Evolutionary conservation across 2,329 filamentous ascomycete species (phyloP).

Genomic region (Penicillium palitans): DNA sequence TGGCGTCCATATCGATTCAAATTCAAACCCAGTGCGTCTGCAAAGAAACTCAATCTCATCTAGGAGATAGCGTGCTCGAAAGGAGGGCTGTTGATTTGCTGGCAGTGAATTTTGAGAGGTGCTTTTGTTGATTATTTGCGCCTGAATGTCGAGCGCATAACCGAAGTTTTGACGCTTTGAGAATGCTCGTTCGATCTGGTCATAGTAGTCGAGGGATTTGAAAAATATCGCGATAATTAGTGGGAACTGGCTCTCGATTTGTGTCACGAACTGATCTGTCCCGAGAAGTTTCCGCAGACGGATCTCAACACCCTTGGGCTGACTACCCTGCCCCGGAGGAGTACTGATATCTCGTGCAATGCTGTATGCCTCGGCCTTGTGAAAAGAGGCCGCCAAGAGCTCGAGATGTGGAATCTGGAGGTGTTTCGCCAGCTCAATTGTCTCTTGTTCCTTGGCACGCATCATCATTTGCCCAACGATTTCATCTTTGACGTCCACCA

Average conservation of each 20-base stretch:
- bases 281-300: constrained; percentile 70
- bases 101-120: constrained; percentile 67
- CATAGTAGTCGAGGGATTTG: constrained; percentile 74
- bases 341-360: constrained; percentile 71
- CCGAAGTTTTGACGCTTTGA: constrained; percentile 58
- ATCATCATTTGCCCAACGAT: constrained; percentile 78
- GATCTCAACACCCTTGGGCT: constrained; percentile 60
- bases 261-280: constrained; percentile 60
- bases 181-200: constrained; percentile 68
- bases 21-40: constrained; percentile 65
- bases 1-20: constrained; percentile 70
- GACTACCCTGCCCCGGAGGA: constrained; percentile 43
- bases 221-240: constrained; percentile 76
- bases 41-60: constrained; percentile 78
- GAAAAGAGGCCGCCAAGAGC: constrained; percentile 68
- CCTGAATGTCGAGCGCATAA: constrained; percentile 64
- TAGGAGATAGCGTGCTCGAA: constrained; percentile 73
- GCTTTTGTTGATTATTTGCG: constrained; percentile 67
- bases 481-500: constrained; percentile 72
- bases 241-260: constrained; percentile 69
- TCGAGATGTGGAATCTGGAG: constrained; percentile 57
- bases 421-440: constrained; percentile 59
- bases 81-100: constrained; percentile 81
- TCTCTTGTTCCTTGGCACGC: constrained; percentile 68
- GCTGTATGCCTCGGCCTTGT: constrained; percentile 78